Percentiles rank a stretch among this genome's conserved stretches.
Evolutionary conservation across 1,284 basidiomycete species (phyloP).

Genomic region (Pseudozyma sp.): DNA sequence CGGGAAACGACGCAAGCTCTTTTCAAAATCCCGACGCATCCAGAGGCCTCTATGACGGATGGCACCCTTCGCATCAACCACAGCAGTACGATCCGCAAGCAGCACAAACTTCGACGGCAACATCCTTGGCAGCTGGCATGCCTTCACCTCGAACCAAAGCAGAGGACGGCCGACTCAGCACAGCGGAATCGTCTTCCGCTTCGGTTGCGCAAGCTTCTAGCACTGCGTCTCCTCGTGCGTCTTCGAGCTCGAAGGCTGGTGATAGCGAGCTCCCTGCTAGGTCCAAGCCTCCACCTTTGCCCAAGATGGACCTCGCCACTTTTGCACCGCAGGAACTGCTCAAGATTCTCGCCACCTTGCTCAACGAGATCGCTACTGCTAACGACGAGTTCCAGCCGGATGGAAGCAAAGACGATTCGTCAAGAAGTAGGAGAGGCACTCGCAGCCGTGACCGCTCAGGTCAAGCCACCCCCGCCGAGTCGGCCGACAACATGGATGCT

Average conservation of each 20-base stretch:
- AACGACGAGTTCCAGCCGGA: slow-evolving; percentile 76
- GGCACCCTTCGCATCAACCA: neutral
- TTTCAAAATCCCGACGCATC: neutral
- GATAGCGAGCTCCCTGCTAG: slow-evolving; percentile 7
- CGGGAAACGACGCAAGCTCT: too few relatives aligned
- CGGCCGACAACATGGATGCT: neutral
- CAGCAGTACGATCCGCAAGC: neutral
- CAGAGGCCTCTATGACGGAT: neutral
- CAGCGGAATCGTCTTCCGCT: neutral
- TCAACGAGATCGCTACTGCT: slow-evolving; percentile 89
- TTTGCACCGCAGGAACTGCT: slow-evolving; percentile 78
- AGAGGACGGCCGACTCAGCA: slow-evolving; percentile 2
- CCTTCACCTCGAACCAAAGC: slow-evolving; percentile 28
- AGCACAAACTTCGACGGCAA: neutral
- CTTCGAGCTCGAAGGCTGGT: slow-evolving; percentile 11
- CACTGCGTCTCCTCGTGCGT: slow-evolving; percentile 11
- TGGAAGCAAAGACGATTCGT: slow-evolving; percentile 33
- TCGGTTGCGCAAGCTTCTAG: neutral
- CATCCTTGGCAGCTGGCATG: slow-evolving; percentile 1
- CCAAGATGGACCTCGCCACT: slow-evolving; percentile 73
- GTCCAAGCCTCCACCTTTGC: slow-evolving; percentile 27
- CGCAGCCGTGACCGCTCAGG: slow-evolving; percentile 35
- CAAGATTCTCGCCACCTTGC: slow-evolving; percentile 85
- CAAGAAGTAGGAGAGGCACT: slow-evolving; percentile 19
- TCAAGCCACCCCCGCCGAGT: slow-evolving; percentile 25